A percentile compares a stretch with the other conserved stretches of the same genome.
phyloP scores from a whole-genome alignment of 73 alveolate species.

The Blepharisma stoltei region DNA sequence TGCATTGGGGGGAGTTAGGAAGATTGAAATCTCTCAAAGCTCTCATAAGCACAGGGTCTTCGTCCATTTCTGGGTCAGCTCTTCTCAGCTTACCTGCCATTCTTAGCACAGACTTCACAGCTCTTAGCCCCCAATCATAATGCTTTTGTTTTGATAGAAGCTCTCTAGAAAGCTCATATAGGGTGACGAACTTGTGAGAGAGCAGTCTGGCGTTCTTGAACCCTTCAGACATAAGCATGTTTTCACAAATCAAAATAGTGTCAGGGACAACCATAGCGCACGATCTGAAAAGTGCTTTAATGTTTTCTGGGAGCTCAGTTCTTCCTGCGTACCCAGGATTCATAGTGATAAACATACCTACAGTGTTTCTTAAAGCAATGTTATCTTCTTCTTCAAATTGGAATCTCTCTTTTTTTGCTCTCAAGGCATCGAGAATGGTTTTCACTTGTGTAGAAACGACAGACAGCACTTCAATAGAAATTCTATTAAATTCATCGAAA shows the following conservation, averaged over 20 bases:
- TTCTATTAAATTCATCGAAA: slow-evolving; percentile 99
- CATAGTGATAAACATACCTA: slow-evolving; percentile 99
- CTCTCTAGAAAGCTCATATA: slow-evolving; percentile 87
- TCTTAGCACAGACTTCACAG: slow-evolving; percentile 99
- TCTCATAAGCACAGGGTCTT: slow-evolving; percentile 98
- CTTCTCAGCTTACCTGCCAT: slow-evolving; percentile 99
- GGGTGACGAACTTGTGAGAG: slow-evolving; percentile 94
- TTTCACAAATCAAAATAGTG: slow-evolving; percentile 96
- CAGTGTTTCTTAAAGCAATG: slow-evolving; percentile 83
- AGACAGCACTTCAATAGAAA: slow-evolving; percentile 98
- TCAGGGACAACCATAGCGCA: slow-evolving; percentile 99
- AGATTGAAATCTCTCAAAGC: slow-evolving; percentile 99
- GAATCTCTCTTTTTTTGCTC: slow-evolving; percentile 73
- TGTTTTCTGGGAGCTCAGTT: slow-evolving; percentile 99
- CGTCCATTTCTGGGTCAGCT: slow-evolving; percentile 96
- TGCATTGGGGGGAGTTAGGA: too few species aligned
- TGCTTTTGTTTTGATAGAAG: slow-evolving; percentile 96
- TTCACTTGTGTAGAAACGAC: slow-evolving; percentile 98
- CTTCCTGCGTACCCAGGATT: slow-evolving; percentile 99
- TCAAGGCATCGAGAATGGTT: slow-evolving; percentile 94
- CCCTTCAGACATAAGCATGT: slow-evolving; percentile 99
- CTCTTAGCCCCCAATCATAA: slow-evolving; percentile 99
- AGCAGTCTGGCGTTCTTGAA: slow-evolving; percentile 87
- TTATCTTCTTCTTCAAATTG: slow-evolving; percentile 92
- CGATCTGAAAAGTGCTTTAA: slow-evolving; percentile 97